Base-by-base conservation (phyloP, 2,329 filamentous ascomycete genomes). In the Cladobotryum mycophilum region DNA sequence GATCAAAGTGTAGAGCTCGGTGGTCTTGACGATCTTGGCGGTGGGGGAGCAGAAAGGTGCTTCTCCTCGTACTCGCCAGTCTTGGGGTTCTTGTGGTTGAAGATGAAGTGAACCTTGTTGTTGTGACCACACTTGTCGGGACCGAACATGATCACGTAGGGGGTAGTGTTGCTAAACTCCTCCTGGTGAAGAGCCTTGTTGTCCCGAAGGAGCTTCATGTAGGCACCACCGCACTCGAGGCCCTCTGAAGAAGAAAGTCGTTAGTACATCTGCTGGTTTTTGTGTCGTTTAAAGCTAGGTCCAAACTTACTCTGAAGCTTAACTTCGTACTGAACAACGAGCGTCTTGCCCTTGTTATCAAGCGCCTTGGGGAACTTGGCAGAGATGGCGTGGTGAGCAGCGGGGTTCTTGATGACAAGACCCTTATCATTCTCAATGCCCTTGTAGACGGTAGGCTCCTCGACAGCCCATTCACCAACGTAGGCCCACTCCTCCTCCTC, bases 11-110 rank as follows among this genome's bases (percentile, higher is more conserved):
- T 99, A 99, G 56, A 99, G 86, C 71, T 92, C 86, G 56, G 88
- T 88, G 57, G 89, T 86, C 85, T 96, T 97, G 76, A 84, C 80
- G 65, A 95, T 93, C 69, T 85, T 87, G 67, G 91, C 91, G 53
- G 85, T 80, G 55, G 93, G 91, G 92, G 86, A 63, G 80, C 81
- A 68, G 81, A 84, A 58, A 99, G 81, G 76, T 99, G 93, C 86
- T 99, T 99, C 88, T 99, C 93, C 82, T 99, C 92, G 67, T 99
- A 99, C 74, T 96, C 89, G 77, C 92, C 92, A 43, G 90, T 96
- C 88, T 96, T 96, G 69, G 93, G 93, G 84, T 97, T 99, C 88
- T 97, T 99, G 87, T 99, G 93, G 76, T 95, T 93, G 84, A 99
- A 95, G 73, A 99, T 99, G 78, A 99, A 96, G 74, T 84, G 81